Evolutionary conservation across 768 basidiomycete genomes (phyloP), one percentile per base, ranked within the genome.

Genomic region (Imleria badia): DNA sequence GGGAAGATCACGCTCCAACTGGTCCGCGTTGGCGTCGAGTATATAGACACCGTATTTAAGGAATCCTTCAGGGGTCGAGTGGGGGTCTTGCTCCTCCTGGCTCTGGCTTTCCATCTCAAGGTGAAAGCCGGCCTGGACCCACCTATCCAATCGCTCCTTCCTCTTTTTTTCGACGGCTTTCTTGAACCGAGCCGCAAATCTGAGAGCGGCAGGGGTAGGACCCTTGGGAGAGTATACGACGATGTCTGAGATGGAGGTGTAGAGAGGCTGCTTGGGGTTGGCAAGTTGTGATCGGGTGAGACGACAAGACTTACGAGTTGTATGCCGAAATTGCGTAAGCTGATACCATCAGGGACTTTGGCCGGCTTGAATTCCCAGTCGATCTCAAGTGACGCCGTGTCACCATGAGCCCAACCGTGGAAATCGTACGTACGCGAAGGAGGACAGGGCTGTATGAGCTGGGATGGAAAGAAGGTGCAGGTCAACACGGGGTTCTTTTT

Each of bases 161-260:
- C 78, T 70, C 71, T 87, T 87, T 45, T 77, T 67, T 57, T 81
- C 76, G 30, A 89, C 74, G 0, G 89, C 89, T 19, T 78, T 73
- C 58, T 78, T 80, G 64, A 91, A 88, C 33, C 84, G 77, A 48
- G 82, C 76, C 0, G 89, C 89, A 33, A 89, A 77, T 22, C 78
- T 72, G 40, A 84, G 64, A 1, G 87, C 81, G n/a, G 76, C 65
- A 22, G 79, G 76, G 9, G 76, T 74, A 34, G 72, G 66, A 12
- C 91, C 90, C 65, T 60, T 79, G 9, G 90, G 90, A 14, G 90
- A 92, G 71, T 94, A 95, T 26, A 96, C 75, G 58, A 94, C 86
- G 35, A 96, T 84, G 63, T 96, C 94, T 42, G 91, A 92, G n/a
- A 96, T 76, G 8, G 91, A 87, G 2, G 87, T 86, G 62, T 91